These are phyloP conservation scores for Pharus latifolius DNA, from an alignment of 176 grass and related monocot genomes.

Conservation along the genomic window DNA sequence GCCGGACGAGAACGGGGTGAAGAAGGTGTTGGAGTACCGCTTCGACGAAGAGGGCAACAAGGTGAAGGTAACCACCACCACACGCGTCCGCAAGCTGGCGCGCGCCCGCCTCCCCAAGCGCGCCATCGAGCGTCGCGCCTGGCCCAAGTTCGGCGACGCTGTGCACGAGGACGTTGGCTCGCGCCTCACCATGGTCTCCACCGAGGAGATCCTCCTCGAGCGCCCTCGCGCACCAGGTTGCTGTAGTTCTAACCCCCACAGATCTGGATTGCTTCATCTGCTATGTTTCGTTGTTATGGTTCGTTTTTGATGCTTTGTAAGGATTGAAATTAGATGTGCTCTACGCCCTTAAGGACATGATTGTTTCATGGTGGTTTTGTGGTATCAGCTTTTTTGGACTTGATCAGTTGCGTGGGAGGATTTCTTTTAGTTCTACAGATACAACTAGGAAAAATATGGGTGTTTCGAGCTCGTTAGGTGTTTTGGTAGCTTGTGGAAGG, in stretches of 20 bases:
- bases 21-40: constrained; percentile 63
- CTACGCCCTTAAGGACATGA: neutral
- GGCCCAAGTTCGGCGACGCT: constrained; percentile 79
- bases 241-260: neutral
- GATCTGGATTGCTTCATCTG: neutral
- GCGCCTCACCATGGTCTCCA: constrained; percentile 69
- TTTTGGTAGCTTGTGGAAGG: too few relatives aligned
- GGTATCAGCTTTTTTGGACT: too few relatives aligned
- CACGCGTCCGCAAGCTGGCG: constrained; percentile 60
- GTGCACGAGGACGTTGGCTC: constrained; percentile 49
- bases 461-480: too few relatives aligned
- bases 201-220: constrained; percentile 82
- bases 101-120: constrained; percentile 58
- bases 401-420: too few relatives aligned
- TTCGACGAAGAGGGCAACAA: constrained; percentile 80
- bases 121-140: constrained; percentile 64
- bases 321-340: neutral
- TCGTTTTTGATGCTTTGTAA: neutral
- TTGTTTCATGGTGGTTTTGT: too few relatives aligned
- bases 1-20: constrained; percentile 68
- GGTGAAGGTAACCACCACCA: constrained; percentile 75
- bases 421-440: too few relatives aligned
- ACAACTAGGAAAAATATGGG: too few relatives aligned
- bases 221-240: constrained; percentile 68
- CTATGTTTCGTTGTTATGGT: neutral